Percentiles rank a stretch among this genome's conserved stretches.
Evolutionary conservation across 441 rosid species (phyloP).

Genomic region (Omphalea diandra): DNA sequence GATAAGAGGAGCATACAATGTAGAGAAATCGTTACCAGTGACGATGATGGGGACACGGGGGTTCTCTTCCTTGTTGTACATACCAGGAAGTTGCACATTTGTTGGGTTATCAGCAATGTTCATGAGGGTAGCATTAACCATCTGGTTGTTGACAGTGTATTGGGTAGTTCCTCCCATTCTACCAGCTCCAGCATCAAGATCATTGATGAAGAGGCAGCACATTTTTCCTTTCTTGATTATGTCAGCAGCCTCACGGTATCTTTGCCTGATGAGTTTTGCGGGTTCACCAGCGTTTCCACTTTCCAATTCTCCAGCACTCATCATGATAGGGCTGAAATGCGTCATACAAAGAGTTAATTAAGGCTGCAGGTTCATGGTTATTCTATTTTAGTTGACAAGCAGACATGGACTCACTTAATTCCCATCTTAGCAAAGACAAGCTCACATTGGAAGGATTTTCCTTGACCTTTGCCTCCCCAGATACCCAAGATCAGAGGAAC

Average conservation of each 20-base stretch:
- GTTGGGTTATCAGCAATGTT: constrained; percentile 99
- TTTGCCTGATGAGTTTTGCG: constrained; percentile 90
- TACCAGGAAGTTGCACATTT: constrained; percentile 90
- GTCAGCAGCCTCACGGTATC: constrained; percentile 98
- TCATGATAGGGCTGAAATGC: constrained; percentile 86
- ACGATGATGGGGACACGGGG: constrained; percentile 92
- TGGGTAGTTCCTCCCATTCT: constrained; percentile 96
- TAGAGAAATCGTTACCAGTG: constrained; percentile 97
- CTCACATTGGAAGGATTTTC: constrained; percentile 97
- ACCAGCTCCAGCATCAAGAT: constrained; percentile 98
- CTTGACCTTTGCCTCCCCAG: constrained; percentile 99
- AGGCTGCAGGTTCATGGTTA: neutral
- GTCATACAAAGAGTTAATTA: neutral
- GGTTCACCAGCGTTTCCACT: constrained; percentile 99
- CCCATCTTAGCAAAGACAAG: constrained; percentile 98
- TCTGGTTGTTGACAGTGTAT: constrained; percentile 98
- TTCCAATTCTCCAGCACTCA: constrained; percentile 99
- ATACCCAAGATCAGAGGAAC: constrained; percentile 94
- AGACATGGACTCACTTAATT: constrained; percentile 60
- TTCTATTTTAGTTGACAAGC: neutral
- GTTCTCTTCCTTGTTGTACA: constrained; percentile 99
- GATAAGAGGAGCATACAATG: constrained; percentile 89
- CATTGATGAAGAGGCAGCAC: constrained; percentile 96
- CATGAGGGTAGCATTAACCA: constrained; percentile 99
- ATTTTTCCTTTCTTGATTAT: constrained; percentile 93